phyloP scores from a whole-genome alignment of 2,329 filamentous ascomycete species.

The Epichloe gansuensis region DNA sequence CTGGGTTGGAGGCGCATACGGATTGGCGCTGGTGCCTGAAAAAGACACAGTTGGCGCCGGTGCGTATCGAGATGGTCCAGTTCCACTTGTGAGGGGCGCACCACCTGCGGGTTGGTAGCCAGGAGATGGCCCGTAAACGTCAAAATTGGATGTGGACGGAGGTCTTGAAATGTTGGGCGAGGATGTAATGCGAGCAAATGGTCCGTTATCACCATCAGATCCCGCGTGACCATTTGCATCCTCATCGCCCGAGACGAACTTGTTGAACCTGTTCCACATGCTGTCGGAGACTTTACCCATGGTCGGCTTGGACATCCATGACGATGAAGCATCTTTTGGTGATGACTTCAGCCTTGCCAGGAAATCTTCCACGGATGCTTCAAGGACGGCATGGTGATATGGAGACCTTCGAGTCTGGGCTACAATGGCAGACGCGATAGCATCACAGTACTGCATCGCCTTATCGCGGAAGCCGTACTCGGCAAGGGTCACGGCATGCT shows the following conservation, averaged over 20 bases:
- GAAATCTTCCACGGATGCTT: constrained; percentile 70
- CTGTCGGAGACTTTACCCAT: constrained; percentile 92
- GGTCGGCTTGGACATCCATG: constrained; percentile 89
- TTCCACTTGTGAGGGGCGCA: constrained; percentile 22
- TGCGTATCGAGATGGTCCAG: constrained; percentile 27
- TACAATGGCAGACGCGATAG: constrained; percentile 61
- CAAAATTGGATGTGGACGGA: constrained; percentile 56
- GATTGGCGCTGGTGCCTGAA: constrained; percentile 12
- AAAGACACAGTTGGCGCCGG: constrained; percentile 11
- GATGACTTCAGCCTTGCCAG: constrained; percentile 72
- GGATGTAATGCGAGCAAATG: constrained; percentile 68
- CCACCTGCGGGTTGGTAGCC: constrained; percentile 17
- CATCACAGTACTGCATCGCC: constrained; percentile 83
- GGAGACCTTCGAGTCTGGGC: constrained; percentile 72
- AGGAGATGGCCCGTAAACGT: constrained; percentile 50
- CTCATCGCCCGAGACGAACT: constrained; percentile 89
- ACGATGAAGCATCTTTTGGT: constrained; percentile 66
- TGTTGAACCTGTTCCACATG: constrained; percentile 87
- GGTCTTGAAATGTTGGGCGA: constrained; percentile 64
- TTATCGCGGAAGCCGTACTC: constrained; percentile 73
- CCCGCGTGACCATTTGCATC: constrained; percentile 61
- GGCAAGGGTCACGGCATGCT: constrained; percentile 72
- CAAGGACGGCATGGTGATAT: constrained; percentile 69
- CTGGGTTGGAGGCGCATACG: constrained; percentile 28
- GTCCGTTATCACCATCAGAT: constrained; percentile 52